Base-by-base conservation (phyloP, 805 yeast species). In the Lipomyces starkeyi region DNA sequence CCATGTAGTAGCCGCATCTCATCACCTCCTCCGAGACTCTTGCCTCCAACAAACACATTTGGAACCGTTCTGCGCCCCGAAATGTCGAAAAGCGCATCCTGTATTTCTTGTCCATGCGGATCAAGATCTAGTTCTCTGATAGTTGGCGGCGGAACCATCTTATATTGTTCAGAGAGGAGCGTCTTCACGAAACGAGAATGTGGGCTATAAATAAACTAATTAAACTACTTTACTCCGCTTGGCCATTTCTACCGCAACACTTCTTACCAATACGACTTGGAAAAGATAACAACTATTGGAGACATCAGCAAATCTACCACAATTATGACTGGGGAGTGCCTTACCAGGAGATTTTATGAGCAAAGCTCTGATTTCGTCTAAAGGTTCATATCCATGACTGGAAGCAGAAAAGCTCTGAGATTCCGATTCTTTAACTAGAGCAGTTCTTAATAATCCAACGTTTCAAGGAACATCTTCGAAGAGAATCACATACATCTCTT, bases 21-120 rank as follows among this genome's bases (percentile, higher is more conserved):
- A 77, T 92, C 97, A 54, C 87, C 86, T 2, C 99, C 99, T 53
- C 99, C 99, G 72, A 90, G 84, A 59, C 94, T 88, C 32, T 84
- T 77, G 8, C 90, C 89, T 65, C 88, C 89, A 63, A 94, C 85
- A 63, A 91, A 82, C 25, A 95, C 85, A 76, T 95, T 95, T 32
- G 99, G 99, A 14, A 95, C 99, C 0, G 98, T 94, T 35, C 80
- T 80, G 73, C 97, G 87, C 6, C 95, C 96, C 3, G 97, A 87
- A 65, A 84, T 78, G 61, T 83, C 81, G 20, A 83, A 89, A 62
- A 95, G 83, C 78, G 89, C 89, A 20, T 82, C 85, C 79, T 93
- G 98, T 68, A 95, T 83, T 69, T 85, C 89, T 2, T 80, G 77
- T 1, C 98, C 98, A 76, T 91, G 84, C 61, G 84, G 82, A 77